phyloP scores from a whole-genome alignment of 208 protist species.

The Naegleria gruberi region DNA sequence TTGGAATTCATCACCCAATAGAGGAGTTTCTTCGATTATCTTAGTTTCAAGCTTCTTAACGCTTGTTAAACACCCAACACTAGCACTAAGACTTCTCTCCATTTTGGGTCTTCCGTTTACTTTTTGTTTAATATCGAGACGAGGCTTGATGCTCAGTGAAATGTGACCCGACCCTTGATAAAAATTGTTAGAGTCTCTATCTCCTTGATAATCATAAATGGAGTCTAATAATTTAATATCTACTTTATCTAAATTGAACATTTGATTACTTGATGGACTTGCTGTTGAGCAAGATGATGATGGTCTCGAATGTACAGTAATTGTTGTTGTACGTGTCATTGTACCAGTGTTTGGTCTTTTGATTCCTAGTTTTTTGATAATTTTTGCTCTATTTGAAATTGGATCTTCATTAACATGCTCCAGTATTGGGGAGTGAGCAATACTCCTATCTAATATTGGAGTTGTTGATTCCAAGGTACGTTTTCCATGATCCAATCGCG shows the following conservation, averaged over 20 bases:
- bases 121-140: neutral
- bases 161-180: neutral
- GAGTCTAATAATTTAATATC: neutral
- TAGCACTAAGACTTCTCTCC: neutral
- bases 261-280: neutral
- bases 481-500: neutral
- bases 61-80: neutral
- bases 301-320: neutral
- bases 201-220: neutral
- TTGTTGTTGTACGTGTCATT: neutral
- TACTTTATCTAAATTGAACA: neutral
- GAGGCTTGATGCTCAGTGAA: neutral
- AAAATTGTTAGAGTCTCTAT: neutral
- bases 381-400: too few relatives aligned
- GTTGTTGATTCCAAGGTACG: neutral
- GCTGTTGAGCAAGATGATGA: neutral
- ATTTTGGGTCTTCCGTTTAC: neutral
- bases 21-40: neutral
- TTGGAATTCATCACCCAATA: neutral
- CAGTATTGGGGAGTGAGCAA: too few relatives aligned
- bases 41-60: neutral
- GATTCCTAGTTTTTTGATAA: neutral
- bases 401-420: too few relatives aligned
- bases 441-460: too few relatives aligned
- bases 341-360: neutral